Evolutionary conservation across 2,329 filamentous ascomycete genomes (phyloP).

Genomic region (Monosporascus sp.): DNA sequence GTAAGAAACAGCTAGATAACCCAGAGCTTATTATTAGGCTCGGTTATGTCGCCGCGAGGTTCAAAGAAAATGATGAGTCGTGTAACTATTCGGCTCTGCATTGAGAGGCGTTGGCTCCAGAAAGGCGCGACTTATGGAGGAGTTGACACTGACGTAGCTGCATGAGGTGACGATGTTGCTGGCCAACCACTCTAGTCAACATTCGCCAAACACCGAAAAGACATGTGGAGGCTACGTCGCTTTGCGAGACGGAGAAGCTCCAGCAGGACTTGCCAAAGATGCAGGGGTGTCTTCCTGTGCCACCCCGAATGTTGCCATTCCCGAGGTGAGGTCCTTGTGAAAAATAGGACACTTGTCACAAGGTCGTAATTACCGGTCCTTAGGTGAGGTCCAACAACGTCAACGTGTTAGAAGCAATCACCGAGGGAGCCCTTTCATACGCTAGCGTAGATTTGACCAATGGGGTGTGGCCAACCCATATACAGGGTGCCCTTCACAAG

Average conservation of each 20-base stretch:
- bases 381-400: slow-evolving; percentile 48
- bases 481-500: too few species aligned
- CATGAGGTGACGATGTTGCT: not conserved
- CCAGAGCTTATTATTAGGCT: slow-evolving; percentile 34
- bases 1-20: too few species aligned
- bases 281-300: too few species aligned
- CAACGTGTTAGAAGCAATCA: slow-evolving; percentile 50
- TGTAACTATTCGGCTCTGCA: not conserved
- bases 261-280: not conserved
- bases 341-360: slow-evolving; percentile 33
- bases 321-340: slow-evolving; percentile 2
- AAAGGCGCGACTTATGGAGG: slow-evolving; percentile 3
- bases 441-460: slow-evolving; percentile 29
- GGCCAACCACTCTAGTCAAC: not conserved
- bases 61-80: slow-evolving; percentile 46
- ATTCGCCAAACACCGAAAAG: too few species aligned
- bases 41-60: slow-evolving; percentile 52
- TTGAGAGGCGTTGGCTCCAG: not conserved
- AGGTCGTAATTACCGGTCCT: slow-evolving; percentile 50
- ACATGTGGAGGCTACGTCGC: too few species aligned
- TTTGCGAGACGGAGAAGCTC: not conserved
- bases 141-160: not conserved
- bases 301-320: too few species aligned
- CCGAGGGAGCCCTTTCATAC: slow-evolving; percentile 55
- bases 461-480: too few species aligned